These are phyloP conservation scores for Stenogyne calaminthoides DNA, from an alignment of 305 asterid species.

Conservation along the genomic window DNA sequence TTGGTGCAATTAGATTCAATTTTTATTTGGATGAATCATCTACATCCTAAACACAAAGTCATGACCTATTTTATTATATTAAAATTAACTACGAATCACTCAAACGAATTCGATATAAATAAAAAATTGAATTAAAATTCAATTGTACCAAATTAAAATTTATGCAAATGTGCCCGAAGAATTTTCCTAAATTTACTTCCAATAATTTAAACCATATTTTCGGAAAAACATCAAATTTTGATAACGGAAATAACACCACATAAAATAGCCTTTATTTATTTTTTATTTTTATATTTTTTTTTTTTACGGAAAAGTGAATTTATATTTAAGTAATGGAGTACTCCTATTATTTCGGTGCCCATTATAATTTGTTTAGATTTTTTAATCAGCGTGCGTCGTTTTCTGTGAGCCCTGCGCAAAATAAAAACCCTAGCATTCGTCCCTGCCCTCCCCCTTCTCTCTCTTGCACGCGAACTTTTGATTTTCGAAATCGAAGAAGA, in stretches of 20 bases:
- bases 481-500: constrained; percentile 30
- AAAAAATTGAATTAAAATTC: too few relatives aligned
- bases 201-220: background rate
- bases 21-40: too few relatives aligned
- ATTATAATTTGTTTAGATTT: background rate
- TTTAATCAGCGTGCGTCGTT: constrained; percentile 28
- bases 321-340: background rate
- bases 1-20: too few relatives aligned
- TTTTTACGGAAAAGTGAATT: background rate
- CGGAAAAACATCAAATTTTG: too few relatives aligned
- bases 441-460: constrained; percentile 19
- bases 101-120: too few relatives aligned
- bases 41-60: too few relatives aligned
- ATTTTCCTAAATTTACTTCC: background rate
- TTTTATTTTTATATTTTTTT: background rate
- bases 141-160: too few relatives aligned
- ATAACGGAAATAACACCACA: background rate
- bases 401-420: constrained; percentile 34
- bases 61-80: too few relatives aligned
- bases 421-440: constrained; percentile 47
- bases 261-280: background rate
- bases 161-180: too few relatives aligned
- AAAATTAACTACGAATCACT: too few relatives aligned
- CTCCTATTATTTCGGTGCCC: constrained; percentile 20
- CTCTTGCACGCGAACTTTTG: constrained; percentile 25